Conservation (phyloP, 2,329 filamentous ascomycete species). For the Daldinia sp. region DNA sequence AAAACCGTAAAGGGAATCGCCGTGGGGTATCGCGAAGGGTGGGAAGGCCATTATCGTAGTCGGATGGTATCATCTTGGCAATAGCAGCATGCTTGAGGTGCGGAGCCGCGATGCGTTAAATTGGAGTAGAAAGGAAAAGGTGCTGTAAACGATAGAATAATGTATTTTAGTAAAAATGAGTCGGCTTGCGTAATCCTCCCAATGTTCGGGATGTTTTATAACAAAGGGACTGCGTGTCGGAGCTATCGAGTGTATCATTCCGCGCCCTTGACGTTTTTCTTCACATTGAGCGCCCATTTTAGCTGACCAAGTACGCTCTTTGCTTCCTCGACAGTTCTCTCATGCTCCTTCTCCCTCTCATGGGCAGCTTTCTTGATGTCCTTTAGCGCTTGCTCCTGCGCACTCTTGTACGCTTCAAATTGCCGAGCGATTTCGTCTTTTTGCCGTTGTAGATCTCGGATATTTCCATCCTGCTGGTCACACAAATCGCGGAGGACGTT, state of each 20-base stretch:
- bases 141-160: slow-evolving; percentile 6
- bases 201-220: not conserved
- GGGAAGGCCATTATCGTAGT: not conserved
- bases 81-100: not conserved
- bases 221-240: not conserved
- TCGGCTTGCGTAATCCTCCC: not conserved
- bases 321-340: slow-evolving; percentile 64
- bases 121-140: not conserved
- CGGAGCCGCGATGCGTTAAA: not conserved
- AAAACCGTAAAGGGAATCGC: slow-evolving; percentile 16
- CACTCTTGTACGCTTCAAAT: slow-evolving; percentile 70
- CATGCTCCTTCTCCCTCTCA: slow-evolving; percentile 68
- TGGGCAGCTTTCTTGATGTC: slow-evolving; percentile 66
- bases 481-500: slow-evolving; percentile 71
- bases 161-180: not conserved
- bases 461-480: slow-evolving; percentile 76
- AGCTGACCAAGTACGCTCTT: slow-evolving; percentile 71
- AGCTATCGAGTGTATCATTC: slow-evolving; percentile 49
- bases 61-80: not conserved
- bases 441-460: slow-evolving; percentile 65
- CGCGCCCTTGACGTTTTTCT: slow-evolving; percentile 66
- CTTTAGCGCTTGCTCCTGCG: slow-evolving; percentile 68
- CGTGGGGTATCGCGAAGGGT: not conserved
- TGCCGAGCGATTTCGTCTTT: slow-evolving; percentile 67
- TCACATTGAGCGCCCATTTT: slow-evolving; percentile 75